These are phyloP conservation scores for sorghum (Sorghum bicolor) DNA, from an alignment of 176 grass and related monocot species.

Conservation along the genomic window DNA sequence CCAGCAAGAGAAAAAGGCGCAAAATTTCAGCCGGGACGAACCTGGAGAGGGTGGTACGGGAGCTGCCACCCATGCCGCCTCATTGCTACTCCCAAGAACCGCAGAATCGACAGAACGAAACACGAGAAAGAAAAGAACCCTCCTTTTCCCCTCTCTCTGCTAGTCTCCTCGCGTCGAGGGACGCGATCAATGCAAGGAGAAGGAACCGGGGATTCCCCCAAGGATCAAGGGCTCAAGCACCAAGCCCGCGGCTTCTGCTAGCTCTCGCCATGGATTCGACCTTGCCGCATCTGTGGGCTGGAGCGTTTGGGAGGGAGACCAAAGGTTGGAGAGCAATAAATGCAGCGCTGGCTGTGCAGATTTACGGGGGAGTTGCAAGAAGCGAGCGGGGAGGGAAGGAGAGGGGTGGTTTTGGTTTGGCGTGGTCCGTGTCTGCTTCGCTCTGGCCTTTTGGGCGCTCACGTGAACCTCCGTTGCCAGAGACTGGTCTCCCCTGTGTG, in stretches of 20 bases:
- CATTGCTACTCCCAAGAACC: slow-evolving; percentile 40
- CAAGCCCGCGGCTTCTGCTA: slow-evolving; percentile 1
- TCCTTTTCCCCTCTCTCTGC: not conserved
- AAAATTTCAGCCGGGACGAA: slow-evolving; percentile 17
- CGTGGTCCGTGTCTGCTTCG: not conserved
- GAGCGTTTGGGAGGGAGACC: slow-evolving; percentile 13
- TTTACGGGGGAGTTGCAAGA: slow-evolving; percentile 29
- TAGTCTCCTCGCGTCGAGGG: not conserved
- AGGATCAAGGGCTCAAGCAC: slow-evolving; percentile 13
- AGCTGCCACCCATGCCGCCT: slow-evolving; percentile 98
- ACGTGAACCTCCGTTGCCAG: slow-evolving; percentile 43
- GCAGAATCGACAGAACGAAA: not conserved
- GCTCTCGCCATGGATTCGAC: slow-evolving; percentile 23
- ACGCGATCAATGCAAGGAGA: slow-evolving; percentile 32
- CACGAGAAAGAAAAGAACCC: not conserved
- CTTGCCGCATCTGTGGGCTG: slow-evolving; percentile 20
- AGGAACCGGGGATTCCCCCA: not conserved
- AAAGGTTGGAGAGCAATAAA: slow-evolving; percentile 39
- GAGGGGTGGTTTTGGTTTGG: not conserved
- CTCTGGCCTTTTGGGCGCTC: slow-evolving; percentile 27
- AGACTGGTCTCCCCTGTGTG: slow-evolving; percentile 7
- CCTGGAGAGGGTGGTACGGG: slow-evolving; percentile 98
- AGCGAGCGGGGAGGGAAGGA: not conserved
- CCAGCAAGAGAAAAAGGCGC: not conserved
- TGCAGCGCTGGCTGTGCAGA: slow-evolving; percentile 44